These are phyloP conservation scores for Tieghemiomyces parasiticus DNA, from an alignment of 192 early-diverging fungal species.

Conservation along the genomic window DNA sequence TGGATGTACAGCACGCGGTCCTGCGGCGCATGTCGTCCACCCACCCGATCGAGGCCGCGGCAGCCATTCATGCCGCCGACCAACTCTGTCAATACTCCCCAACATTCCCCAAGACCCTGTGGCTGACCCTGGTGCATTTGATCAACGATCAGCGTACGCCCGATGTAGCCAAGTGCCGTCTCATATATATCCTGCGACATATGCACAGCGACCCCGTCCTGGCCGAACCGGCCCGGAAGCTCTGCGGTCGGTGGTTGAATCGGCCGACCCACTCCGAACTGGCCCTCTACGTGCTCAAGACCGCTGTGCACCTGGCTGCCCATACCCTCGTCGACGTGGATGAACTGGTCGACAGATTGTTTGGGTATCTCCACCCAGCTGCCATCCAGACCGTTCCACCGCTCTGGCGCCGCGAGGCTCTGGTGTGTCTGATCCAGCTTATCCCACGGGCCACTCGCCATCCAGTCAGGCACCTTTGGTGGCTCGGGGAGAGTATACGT, in stretches of 20 bases:
- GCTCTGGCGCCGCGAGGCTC: background rate
- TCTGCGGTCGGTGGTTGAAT: background rate
- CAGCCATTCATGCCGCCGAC: slow-evolving; percentile 29
- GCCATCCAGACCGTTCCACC: background rate
- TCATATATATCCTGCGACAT: slow-evolving; percentile 3
- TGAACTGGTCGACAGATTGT: background rate
- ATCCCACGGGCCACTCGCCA: background rate
- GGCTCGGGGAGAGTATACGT: background rate
- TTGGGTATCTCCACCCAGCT: background rate
- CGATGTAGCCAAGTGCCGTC: slow-evolving; percentile 10
- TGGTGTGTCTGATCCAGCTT: background rate
- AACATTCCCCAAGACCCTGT: slow-evolving; percentile 23
- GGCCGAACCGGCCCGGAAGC: slow-evolving; percentile 3
- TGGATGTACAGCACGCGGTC: slow-evolving; percentile 32
- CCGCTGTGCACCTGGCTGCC: slow-evolving; percentile 7
- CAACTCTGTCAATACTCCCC: slow-evolving; percentile 26
- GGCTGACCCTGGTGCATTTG: slow-evolving; percentile 26
- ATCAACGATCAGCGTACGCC: slow-evolving; percentile 17
- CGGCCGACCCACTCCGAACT: background rate
- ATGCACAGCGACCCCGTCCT: slow-evolving; percentile 6
- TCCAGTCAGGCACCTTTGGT: background rate
- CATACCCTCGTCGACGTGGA: slow-evolving; percentile 10
- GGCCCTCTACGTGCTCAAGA: slow-evolving; percentile 5
- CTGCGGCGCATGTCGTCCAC: slow-evolving; percentile 26
- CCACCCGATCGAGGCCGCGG: slow-evolving; percentile 28